Evolutionary conservation across 2,329 filamentous ascomycete species (phyloP), one percentile per base, ranked within the genome.

Genomic region (Colletotrichum salicis): DNA sequence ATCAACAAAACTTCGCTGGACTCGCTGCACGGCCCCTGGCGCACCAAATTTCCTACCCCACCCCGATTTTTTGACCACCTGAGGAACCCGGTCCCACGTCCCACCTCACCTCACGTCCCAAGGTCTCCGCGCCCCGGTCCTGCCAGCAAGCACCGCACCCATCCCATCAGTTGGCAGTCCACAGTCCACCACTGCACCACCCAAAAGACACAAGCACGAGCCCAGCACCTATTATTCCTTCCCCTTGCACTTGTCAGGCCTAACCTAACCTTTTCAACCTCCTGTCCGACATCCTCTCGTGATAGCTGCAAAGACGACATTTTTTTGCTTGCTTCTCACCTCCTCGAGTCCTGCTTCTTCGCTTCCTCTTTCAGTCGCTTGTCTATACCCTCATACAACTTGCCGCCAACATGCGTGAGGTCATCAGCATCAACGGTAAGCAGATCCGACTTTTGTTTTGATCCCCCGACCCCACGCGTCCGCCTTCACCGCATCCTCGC

Each of bases 401-500:
- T 75, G 76, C 79, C 80, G 81, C 81, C 89, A 95, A 85, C 84
- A 98, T 98, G 96, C 95, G 96, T 93, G 96, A 98, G 92, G 95
- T 98, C 85, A 97, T 98, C 86, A 96, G 93, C 88, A 93, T 98
- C 91, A 98, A 98, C 91, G 95, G 96, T 98, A 91, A 82, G 93
- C 81, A 77, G 72, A 22, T 66, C 64, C 69, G 76, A 73, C 75
- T 75, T 76, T 64, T 72, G 65, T 72, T 72, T 78, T 77, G 71
- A 73, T 76, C 73, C 77, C 78, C 76, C 76, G 78, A 77, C 76
- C 74, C 75, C 78, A 79, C 82, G 81, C 79, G 81, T 81, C 78
- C 76, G 76, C 76, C 78, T 78, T 86, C 82, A 85, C 85, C 84
- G 84, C 84, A 85, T 82, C 78, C 76, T 79, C 72, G 72, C 72